Evolutionary conservation across 2,329 filamentous ascomycete species (phyloP).

Genomic region (Beauveria bassiana): DNA sequence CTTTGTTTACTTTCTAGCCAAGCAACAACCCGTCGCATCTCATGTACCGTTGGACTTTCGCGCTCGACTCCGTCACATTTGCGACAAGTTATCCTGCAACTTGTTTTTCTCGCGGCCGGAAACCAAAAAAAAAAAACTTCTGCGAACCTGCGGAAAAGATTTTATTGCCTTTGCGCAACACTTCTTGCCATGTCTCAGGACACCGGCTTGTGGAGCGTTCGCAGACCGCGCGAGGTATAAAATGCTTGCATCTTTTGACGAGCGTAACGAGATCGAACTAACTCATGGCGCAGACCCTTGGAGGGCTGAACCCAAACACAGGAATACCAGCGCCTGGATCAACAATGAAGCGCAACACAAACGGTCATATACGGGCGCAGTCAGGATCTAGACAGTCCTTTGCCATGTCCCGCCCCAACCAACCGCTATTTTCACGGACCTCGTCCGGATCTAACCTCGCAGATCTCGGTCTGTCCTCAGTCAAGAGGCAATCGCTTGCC

Average conservation of each 20-base stretch:
- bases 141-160: slow-evolving; percentile 5
- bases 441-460: slow-evolving; percentile 76
- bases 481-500: slow-evolving; percentile 73
- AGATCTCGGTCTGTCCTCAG: slow-evolving; percentile 73
- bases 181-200: slow-evolving; percentile 67
- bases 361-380: slow-evolving; percentile 69
- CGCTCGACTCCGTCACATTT: slow-evolving; percentile 12
- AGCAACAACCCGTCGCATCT: slow-evolving; percentile 24
- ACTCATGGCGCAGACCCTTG: slow-evolving; percentile 60
- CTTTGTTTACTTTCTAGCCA: slow-evolving; percentile 37
- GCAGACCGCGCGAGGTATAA: slow-evolving; percentile 77
- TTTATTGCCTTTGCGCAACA: not conserved
- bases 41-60: slow-evolving; percentile 7
- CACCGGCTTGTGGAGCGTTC: slow-evolving; percentile 81
- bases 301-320: slow-evolving; percentile 73
- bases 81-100: slow-evolving; percentile 3
- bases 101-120: not conserved
- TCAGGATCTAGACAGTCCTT: slow-evolving; percentile 82
- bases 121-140: slow-evolving; percentile 11
- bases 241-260: not conserved
- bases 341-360: slow-evolving; percentile 78
- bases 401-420: slow-evolving; percentile 72
- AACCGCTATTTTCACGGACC: slow-evolving; percentile 78
- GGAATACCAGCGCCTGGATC: slow-evolving; percentile 86
- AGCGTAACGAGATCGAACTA: slow-evolving; percentile 6